Base-by-base conservation (phyloP, 2,329 filamentous ascomycete genomes). In the Trichoderma citrinoviride region DNA sequence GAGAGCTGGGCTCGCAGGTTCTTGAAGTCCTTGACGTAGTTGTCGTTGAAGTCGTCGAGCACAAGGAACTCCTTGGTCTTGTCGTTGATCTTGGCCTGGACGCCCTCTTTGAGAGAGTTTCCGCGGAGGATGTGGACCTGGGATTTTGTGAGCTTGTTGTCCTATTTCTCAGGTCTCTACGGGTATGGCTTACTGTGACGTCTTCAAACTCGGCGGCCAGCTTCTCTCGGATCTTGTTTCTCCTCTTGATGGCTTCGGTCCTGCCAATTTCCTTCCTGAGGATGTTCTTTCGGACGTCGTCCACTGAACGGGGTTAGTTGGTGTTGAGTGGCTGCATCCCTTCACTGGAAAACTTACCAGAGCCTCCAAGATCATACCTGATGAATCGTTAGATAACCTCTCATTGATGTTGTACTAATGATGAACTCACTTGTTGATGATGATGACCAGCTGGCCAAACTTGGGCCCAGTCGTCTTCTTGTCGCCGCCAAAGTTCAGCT, bases 151-250 rank as follows among this genome's bases (percentile, higher is more conserved):
- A 62, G 58, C 8, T 33, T 19, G 8, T 21, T 23, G 40, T 29
- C 6, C n/a, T 15, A 6, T 3, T 7, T 7, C 5, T 37, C 37
- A 12, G 15, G 15, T 29, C 8, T 17, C 17, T 2, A 19, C 4
- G 7, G n/a, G 10, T 15, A 56, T 25, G 21, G 7, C 58, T 62
- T 15, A 62, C 60, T 25, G 60, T 62, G 6, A 62, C 60, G 14
- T 54, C 60, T 15, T 62, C 60, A 25, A 62, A 62, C 25, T 62
- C 60, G 25, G 60, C 50, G 27, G 60, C 41, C 49, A 62, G 27
- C 60, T 62, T 62, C 49, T 62, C 60, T 44, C 60, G 60, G 15
- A 62, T 62, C 60, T 62, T 62, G 40, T 62, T 62, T 54, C 60
- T 53, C 60, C 49, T 62, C 60, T 46, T 62, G 3, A 62, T 50